Conservation (phyloP, 1,284 basidiomycete species). For the Termitomyces sp. region DNA sequence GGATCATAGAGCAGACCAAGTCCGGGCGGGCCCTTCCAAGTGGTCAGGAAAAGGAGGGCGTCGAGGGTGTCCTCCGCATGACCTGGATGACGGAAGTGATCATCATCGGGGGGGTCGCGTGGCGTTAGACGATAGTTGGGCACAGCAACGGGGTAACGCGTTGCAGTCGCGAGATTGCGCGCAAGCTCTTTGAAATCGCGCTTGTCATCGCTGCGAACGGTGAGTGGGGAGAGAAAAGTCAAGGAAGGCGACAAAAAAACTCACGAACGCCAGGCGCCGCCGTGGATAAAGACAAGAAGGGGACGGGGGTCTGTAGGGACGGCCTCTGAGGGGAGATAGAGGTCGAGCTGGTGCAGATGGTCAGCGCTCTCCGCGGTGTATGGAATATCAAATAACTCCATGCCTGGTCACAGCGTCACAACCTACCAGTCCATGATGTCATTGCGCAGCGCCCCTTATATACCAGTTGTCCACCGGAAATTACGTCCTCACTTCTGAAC, state of each 20-base stretch:
- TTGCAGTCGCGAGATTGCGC: slow-evolving; percentile 40
- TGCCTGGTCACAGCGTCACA: slow-evolving; percentile 14
- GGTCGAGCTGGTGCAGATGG: slow-evolving; percentile 42
- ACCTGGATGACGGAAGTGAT: slow-evolving; percentile 55
- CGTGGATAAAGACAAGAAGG: slow-evolving; percentile 64
- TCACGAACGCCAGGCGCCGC: slow-evolving; percentile 76
- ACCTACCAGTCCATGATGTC: slow-evolving; percentile 13
- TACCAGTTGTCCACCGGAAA: too few species aligned
- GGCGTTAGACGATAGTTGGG: slow-evolving; percentile 73
- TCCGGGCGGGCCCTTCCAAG: slow-evolving; percentile 35
- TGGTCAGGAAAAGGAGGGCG: slow-evolving; percentile 53
- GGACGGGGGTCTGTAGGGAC: slow-evolving; percentile 16
- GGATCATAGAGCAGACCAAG: slow-evolving; percentile 35
- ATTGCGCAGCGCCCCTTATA: slow-evolving; percentile 4
- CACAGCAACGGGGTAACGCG: slow-evolving; percentile 55
- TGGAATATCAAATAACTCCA: slow-evolving; percentile 35
- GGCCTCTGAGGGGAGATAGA: slow-evolving; percentile 33
- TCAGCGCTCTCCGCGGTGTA: slow-evolving; percentile 32
- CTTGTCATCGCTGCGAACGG: slow-evolving; percentile 63
- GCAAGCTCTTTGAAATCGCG: slow-evolving; percentile 52
- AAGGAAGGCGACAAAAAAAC: slow-evolving; percentile 21
- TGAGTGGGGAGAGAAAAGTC: neutral
- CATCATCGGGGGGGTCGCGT: slow-evolving; percentile 30
- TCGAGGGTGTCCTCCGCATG: slow-evolving; percentile 61
- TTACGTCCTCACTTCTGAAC: too few species aligned